phyloP scores from a whole-genome alignment of 371 early-diverging fungal genomes.

The Mucor ambiguus region DNA sequence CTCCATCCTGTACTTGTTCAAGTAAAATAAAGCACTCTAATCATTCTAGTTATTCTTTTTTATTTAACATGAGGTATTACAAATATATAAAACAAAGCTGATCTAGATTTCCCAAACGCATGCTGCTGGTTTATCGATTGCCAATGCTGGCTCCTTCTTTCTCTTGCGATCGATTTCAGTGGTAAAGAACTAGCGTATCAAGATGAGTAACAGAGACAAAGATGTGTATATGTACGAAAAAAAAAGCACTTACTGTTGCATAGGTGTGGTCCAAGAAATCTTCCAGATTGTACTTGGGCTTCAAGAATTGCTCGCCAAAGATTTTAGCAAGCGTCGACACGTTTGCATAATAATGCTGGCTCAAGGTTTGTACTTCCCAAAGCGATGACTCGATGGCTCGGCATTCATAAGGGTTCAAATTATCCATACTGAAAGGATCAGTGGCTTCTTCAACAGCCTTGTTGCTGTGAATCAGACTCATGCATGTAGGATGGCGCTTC shows the following conservation, averaged over 20 bases:
- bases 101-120: conserved; percentile 39
- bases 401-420: conserved; percentile 76
- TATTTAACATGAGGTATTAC: background rate
- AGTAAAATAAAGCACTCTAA: background rate
- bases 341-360: conserved; percentile 83
- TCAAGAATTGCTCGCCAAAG: conserved; percentile 85
- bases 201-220: background rate
- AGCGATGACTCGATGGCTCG: conserved; percentile 86
- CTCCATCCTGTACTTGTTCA: background rate
- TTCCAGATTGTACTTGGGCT: conserved; percentile 84
- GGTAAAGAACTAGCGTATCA: conserved; percentile 60
- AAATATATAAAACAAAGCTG: background rate
- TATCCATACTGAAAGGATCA: conserved; percentile 73
- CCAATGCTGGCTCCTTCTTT: conserved; percentile 73
- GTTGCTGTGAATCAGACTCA: conserved; percentile 80
- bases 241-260: conserved; percentile 55
- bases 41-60: background rate
- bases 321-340: conserved; percentile 83
- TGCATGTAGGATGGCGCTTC: conserved; percentile 87
- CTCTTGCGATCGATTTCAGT: conserved; percentile 66
- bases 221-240: background rate
- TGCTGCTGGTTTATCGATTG: conserved; percentile 57
- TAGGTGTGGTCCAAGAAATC: conserved; percentile 95
- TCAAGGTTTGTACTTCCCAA: conserved; percentile 89
- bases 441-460: conserved; percentile 36